These are phyloP conservation scores for Trametes elegans DNA, from an alignment of 768 basidiomycete species.

Conservation along the genomic window DNA sequence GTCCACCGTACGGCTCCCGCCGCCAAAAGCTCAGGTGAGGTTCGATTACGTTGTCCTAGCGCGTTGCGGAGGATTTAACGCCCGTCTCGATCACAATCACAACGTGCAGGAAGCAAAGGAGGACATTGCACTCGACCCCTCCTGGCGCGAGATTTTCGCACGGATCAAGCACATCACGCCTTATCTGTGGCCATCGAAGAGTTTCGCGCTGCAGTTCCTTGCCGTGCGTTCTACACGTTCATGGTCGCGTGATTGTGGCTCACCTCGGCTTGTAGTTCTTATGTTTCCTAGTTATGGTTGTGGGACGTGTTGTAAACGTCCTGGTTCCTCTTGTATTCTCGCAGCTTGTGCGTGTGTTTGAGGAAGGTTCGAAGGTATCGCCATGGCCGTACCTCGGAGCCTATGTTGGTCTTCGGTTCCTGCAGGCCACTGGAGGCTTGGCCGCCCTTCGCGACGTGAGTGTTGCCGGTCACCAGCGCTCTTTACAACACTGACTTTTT, in stretches of 20 bases:
- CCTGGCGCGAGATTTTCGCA: slow-evolving; percentile 66
- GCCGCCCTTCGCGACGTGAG: slow-evolving; percentile 52
- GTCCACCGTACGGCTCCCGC: slow-evolving; percentile 30
- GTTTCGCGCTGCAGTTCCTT: slow-evolving; percentile 60
- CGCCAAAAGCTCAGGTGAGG: slow-evolving; percentile 27
- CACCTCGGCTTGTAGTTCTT: slow-evolving; percentile 40
- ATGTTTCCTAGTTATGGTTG: slow-evolving; percentile 66
- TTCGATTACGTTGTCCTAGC: slow-evolving; percentile 1
- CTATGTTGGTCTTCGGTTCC: slow-evolving; percentile 69
- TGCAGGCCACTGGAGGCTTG: slow-evolving; percentile 77
- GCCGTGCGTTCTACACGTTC: slow-evolving; percentile 44
- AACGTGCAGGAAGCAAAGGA: slow-evolving; percentile 36
- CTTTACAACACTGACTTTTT: not conserved
- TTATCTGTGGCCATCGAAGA: slow-evolving; percentile 82
- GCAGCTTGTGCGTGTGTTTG: slow-evolving; percentile 56
- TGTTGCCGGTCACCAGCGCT: not conserved
- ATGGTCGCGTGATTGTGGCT: slow-evolving; percentile 1
- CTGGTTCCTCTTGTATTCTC: slow-evolving; percentile 71
- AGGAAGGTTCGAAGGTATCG: slow-evolving; percentile 37
- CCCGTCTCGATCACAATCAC: slow-evolving; percentile 6
- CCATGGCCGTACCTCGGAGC: slow-evolving; percentile 69
- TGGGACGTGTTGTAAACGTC: slow-evolving; percentile 77
- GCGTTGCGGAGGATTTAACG: slow-evolving; percentile 12
- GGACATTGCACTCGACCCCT: slow-evolving; percentile 58
- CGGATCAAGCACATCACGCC: slow-evolving; percentile 69